These are phyloP conservation scores for Colletotrichum eremochloae DNA, from an alignment of 2,329 filamentous ascomycete species.

Conservation along the genomic window DNA sequence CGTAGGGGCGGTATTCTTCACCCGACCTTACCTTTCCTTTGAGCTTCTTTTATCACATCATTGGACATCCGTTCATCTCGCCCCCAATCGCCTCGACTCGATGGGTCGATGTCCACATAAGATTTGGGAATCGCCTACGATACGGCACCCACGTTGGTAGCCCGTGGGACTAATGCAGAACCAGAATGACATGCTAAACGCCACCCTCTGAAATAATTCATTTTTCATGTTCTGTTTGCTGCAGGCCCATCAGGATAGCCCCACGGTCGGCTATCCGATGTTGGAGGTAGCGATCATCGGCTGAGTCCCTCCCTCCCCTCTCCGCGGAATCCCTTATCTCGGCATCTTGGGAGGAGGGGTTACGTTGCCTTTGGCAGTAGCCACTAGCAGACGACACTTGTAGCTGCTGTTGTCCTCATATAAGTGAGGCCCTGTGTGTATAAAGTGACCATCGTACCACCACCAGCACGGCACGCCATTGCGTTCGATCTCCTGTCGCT, in stretches of 20 bases:
- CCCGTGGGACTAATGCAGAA: neutral
- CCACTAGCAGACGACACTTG: neutral
- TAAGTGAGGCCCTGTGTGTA: neutral
- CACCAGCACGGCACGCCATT: neutral
- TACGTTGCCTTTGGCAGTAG: slow-evolving; percentile 23
- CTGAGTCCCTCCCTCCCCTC: neutral
- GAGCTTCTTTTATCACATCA: neutral
- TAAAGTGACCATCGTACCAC: neutral
- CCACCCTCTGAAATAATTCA: neutral
- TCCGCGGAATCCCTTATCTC: slow-evolving; percentile 40
- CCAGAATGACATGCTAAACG: neutral
- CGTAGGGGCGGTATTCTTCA: slow-evolving; percentile 20
- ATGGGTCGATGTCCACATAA: neutral
- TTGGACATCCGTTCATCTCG: neutral
- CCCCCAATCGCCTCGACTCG: neutral
- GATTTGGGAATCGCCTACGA: neutral
- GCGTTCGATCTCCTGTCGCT: no score
- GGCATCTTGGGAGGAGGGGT: neutral
- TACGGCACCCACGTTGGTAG: neutral
- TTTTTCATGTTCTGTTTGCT: neutral
- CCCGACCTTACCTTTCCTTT: neutral
- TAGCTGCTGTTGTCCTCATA: slow-evolving; percentile 8
- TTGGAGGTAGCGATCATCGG: slow-evolving; percentile 4
- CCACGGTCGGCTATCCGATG: slow-evolving; percentile 19
- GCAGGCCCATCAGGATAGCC: slow-evolving; percentile 12